Evolutionary conservation across 2,329 filamentous ascomycete species (phyloP), one percentile per base, ranked within the genome.

Genomic region (Colletotrichum destructivum): DNA sequence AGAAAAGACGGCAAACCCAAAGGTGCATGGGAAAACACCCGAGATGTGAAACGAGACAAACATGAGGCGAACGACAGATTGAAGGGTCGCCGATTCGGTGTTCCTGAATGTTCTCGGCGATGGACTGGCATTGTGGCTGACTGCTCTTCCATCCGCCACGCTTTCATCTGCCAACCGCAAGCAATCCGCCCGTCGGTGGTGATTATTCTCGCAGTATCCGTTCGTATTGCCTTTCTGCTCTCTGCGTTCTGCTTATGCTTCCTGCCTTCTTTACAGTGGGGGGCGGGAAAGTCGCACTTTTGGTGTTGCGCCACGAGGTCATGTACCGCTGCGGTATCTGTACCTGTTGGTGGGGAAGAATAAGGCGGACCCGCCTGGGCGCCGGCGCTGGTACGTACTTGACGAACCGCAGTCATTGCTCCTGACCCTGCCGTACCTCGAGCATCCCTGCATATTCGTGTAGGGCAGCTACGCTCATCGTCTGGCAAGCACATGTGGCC

Each of bases 291-390:
- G 49, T 62, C 52, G 21, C 23, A 52, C 59, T 31, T 31, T 68
- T 52, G 54, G 59, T 59, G 59, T 59, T 60, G 69, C 69, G 65
- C 69, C 69, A 72, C 69, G 60, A 72, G 69, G 69, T 42, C 40
- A 51, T 69, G 69, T 72, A 72, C 60, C 60, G 54, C 60, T 69
- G 59, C 69, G 64, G 65, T 72, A 64, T 65, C 51, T 68, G 23
- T 69, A 60, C 64, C 52, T 57, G 8, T 1, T 51, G n/a, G 51
- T 62, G 57, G 52, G 18, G 57, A n/a, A 15, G 38, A 13, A 16
- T 16, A 26, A 31, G 44, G 57, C 64, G 69, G 11, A 59, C 64
- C 47, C 15, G 31, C 23, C 21, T 52, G 46, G 59, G 46, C 31
- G 47, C 7, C 9, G 46, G 31, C 21, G 26, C 23, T 9, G 9